Base-by-base conservation (phyloP, 192 early-diverging fungal species). In the Backusella australiensis region DNA sequence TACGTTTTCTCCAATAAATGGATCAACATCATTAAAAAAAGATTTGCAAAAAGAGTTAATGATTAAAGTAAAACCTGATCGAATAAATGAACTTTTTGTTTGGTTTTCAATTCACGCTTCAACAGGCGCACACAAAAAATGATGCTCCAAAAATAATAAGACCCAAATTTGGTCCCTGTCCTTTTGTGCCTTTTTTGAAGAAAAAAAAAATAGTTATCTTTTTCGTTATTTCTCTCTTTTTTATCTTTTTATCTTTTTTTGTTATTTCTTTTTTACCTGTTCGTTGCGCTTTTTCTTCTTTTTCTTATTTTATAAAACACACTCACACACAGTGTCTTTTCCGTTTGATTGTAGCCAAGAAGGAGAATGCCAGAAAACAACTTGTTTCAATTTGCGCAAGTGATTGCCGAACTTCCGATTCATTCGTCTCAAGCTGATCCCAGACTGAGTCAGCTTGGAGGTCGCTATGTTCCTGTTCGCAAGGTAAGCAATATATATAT, bases 331-430 rank as follows among this genome's bases (percentile, higher is more conserved):
- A 32, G 32, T 32, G 1, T 49, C 6, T 49, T 49, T 6, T 17
- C 15, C 42, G 12, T 4, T 17, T 49, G 46, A 49, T n/a, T 49
- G 19, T 6, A 49, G 6, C 1, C 26, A 23, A 63, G 53, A n/a
- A 21, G 2, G 32, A 56, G 21, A 23, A 71, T 72, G 75, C n/a
- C 77, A 68, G 77, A 78, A 78, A 73, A 78, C 69, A 72, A 73
- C 46, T 66, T 78, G 34, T 78, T 78, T 68, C 77, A 78, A 46
- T 78, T 78, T 73, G 77, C 77, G 6, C 77, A 78, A 68, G 71
- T 78, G 23, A 73, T 73, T 69, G 49, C 77, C 69, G 67, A 74
- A 29, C 52, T 73, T 42, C 63, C 72, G 3, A 14, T 63, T 63
- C 56, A 11, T 29, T 14, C 21, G 0, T 12, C 56, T 14, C 56